phyloP scores from a whole-genome alignment of 2,329 filamentous ascomycete genomes.

The Hypomyces rosellus region DNA sequence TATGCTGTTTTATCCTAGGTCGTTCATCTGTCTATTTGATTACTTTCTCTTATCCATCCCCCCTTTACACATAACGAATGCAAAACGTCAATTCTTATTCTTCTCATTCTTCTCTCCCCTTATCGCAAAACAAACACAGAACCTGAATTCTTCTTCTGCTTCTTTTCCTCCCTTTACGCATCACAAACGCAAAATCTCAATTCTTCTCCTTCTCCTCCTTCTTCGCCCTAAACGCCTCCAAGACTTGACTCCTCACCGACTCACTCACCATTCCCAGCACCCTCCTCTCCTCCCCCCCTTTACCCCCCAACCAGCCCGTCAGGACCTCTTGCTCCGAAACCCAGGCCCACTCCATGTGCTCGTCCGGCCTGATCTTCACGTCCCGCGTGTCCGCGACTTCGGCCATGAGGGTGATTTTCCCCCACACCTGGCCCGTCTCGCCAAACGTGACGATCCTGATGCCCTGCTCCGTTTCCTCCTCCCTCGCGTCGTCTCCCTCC shows the following conservation, averaged over 20 bases:
- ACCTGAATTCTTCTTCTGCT: not conserved
- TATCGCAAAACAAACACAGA: too few relatives aligned
- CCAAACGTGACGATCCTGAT: conserved; percentile 18
- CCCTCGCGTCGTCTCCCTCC: conserved; percentile 5
- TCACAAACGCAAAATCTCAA: too few relatives aligned
- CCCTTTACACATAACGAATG: too few relatives aligned
- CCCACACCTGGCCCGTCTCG: conserved; percentile 22
- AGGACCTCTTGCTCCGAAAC: conserved; percentile 30
- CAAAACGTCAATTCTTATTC: not conserved
- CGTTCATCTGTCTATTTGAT: too few relatives aligned
- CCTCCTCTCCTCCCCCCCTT: conserved; percentile 5
- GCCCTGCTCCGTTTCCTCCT: conserved; percentile 3
- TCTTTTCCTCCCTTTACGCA: not conserved
- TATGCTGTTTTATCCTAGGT: too few relatives aligned
- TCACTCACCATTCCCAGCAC: conserved; percentile 27
- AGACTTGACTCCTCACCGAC: conserved; percentile 23
- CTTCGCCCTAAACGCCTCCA: conserved; percentile 28
- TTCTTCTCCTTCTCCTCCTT: not conserved
- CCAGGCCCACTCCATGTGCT: conserved; percentile 35
- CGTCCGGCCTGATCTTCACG: conserved; percentile 26
- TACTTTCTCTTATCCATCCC: too few relatives aligned
- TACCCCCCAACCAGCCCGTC: conserved; percentile 17
- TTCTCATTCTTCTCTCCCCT: not conserved
- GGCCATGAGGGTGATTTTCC: conserved; percentile 23
- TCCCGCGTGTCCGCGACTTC: conserved; percentile 19